Base-by-base conservation (phyloP, 257 asterid species). In the Nicotiana obtusifolia region DNA sequence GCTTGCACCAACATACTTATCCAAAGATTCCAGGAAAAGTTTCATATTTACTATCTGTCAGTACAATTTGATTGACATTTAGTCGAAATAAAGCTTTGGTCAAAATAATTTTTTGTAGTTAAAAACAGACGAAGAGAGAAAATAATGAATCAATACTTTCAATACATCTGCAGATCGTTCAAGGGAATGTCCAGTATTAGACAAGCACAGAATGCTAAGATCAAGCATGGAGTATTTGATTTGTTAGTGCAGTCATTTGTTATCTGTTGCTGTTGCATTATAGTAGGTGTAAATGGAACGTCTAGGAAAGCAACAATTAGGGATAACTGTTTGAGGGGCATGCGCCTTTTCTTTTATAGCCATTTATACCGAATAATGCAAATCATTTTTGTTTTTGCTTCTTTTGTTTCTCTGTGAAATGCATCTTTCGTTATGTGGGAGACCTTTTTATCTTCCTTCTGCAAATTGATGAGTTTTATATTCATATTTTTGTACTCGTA, bases 61-160 rank as follows among this genome's bases (percentile, higher is more conserved):
- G 60, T 73, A 47, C 78, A 44, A 73, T 47, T 44, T 44, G 78
- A 44, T 24, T 15, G 61, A 22, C 78, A 73, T 73, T 73, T 22
- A 15, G 61, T 14, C 24, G 35, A 47, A 71, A 73, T 14, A 47
- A 73, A 14, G 44, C 17, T 44, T 47, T 44, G 37, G 61, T 19
- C 26, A 44, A 47, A 41, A 41, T 6, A 44, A 0, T 10, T 6
- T 6, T 73, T 47, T 73, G 24, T 41, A 4, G 14, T 71, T 24
- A 47, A 31, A 37, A 69, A 14, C 33, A 73, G 61, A 73, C 60
- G 3, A 1, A 73, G 60, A 73, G 52, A 35, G 78, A 73, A 41
- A 73, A 44, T 73, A 47, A 73, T 73, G 78, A 73, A 73, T 73
- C 60, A 22, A 14, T 73, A 7, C 60, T 71, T 71, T 22, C 60